phyloP scores from a whole-genome alignment of 2,329 filamentous ascomycete species.

The Hirsutella minnesotensis region DNA sequence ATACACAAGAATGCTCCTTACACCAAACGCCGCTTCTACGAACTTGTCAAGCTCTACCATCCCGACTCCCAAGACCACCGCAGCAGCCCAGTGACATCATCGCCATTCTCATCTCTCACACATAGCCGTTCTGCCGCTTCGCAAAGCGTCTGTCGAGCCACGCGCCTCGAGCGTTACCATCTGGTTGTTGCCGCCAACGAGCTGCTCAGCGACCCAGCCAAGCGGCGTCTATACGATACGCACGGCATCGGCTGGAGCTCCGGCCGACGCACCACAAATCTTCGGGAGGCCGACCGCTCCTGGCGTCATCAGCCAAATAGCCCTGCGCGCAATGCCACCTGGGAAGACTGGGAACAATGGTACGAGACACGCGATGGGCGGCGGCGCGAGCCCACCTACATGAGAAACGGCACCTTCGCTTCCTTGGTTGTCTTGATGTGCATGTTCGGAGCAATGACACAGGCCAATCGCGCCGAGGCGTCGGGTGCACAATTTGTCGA shows the following conservation, averaged over 20 bases:
- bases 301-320: conserved; percentile 39
- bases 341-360: conserved; percentile 95
- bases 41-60: conserved; percentile 92
- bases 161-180: conserved; percentile 78
- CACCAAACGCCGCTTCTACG: conserved; percentile 73
- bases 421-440: conserved; percentile 56
- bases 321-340: conserved; percentile 67
- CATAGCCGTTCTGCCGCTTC: neutral
- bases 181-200: conserved; percentile 80
- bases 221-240: conserved; percentile 69
- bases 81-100: neutral
- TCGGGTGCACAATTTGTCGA: conserved; percentile 53
- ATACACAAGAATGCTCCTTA: conserved; percentile 52
- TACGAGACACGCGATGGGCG: conserved; percentile 40
- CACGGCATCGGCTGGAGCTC: conserved; percentile 71
- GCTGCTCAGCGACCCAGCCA: conserved; percentile 71
- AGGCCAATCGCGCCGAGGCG: conserved; percentile 57
- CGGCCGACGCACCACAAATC: conserved; percentile 39
- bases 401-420: conserved; percentile 70
- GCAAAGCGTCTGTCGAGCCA: conserved; percentile 32
- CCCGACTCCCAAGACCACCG: conserved; percentile 52
- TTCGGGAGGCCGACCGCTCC: conserved; percentile 27
- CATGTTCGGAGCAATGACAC: conserved; percentile 57
- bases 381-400: conserved; percentile 43
- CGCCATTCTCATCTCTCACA: neutral